Base-by-base conservation (phyloP, 2,329 filamentous ascomycete genomes). In the Cadophora sp. region DNA sequence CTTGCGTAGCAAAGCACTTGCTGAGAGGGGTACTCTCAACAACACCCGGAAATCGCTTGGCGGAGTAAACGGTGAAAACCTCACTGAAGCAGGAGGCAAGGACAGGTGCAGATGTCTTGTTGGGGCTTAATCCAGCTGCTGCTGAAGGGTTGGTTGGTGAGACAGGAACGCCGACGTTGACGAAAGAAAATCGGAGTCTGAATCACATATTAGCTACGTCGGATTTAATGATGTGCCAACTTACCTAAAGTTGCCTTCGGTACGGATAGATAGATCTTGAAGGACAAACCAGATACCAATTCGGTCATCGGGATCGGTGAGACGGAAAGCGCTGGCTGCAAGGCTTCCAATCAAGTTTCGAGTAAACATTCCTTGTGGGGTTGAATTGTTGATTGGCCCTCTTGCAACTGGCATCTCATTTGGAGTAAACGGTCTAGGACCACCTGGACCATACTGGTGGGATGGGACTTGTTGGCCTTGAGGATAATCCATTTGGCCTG, bases 41-140 rank as follows among this genome's bases (percentile, higher is more conserved):
- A 1, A 99, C 96, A 50, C 96, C 96, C 0, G 96, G 96, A 80
- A 99, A 99, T 77, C 97, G 97, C 85, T 99, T 99, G 59, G 96
- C 96, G 2, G 93, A 97, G 81, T 91, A 98, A 34, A 99, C 96
- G 64, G 93, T 92, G 83, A 99, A 98, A 2, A 89, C 86, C 4
- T 97, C 92, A 59, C 92, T 97, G 80, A 95, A 98, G 74, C 89
- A 91, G 9, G 90, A 91, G 0, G 95, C 94, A 22, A 98, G 86
- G 14, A 97, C 91, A 0, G 92, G 92, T 0, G 92, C 92, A 71
- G 89, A 90, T 66, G 90, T 91, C 46, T 87, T 90, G 79, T 94
- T 96, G 69, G 97, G 83, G 3, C 27, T 34, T n/a, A 65, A 66
- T 31, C 43, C 82, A 79, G 78, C 80, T 75, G 74, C 78, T 73